A percentile compares a stretch with the other conserved stretches of the same genome.
phyloP scores from a whole-genome alignment of 306 rosid genomes.

The Vigna hirtella region DNA sequence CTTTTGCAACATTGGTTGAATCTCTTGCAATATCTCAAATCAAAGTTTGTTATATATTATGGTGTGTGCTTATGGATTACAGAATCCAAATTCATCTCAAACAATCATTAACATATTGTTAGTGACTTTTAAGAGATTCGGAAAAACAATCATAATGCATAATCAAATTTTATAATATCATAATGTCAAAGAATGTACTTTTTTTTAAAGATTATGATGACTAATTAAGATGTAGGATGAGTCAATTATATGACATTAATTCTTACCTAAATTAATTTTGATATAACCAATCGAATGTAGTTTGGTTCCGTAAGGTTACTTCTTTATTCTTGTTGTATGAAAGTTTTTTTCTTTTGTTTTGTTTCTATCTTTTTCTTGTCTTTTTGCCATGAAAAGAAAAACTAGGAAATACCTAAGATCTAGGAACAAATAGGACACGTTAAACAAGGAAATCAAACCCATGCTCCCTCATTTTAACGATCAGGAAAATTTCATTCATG shows the following conservation, averaged over 20 bases:
- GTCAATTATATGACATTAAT: too few species aligned
- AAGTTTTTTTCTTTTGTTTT: neutral
- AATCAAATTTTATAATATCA: too few species aligned
- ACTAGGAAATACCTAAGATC: neutral
- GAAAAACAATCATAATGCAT: too few species aligned
- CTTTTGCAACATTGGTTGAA: too few species aligned
- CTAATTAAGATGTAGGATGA: neutral
- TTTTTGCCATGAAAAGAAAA: neutral
- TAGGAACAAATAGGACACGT: neutral
- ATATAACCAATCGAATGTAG: neutral
- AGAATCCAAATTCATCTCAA: neutral
- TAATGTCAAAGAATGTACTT: too few species aligned
- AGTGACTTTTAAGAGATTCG: too few species aligned
- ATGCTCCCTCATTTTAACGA: neutral
- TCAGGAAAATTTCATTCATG: neutral
- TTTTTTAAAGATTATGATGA: neutral
- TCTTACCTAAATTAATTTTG: neutral
- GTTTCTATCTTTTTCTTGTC: neutral
- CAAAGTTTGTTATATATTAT: neutral
- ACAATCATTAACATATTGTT: neutral
- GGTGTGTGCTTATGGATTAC: neutral
- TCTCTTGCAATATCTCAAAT: too few species aligned
- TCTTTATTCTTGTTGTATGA: neutral
- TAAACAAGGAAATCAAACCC: neutral
- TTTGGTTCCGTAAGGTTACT: neutral